A percentile compares a stretch with the other conserved stretches of the same genome.
phyloP scores from a whole-genome alignment of 2,329 filamentous ascomycete genomes.

The Pseudogymnoascus sp. region DNA sequence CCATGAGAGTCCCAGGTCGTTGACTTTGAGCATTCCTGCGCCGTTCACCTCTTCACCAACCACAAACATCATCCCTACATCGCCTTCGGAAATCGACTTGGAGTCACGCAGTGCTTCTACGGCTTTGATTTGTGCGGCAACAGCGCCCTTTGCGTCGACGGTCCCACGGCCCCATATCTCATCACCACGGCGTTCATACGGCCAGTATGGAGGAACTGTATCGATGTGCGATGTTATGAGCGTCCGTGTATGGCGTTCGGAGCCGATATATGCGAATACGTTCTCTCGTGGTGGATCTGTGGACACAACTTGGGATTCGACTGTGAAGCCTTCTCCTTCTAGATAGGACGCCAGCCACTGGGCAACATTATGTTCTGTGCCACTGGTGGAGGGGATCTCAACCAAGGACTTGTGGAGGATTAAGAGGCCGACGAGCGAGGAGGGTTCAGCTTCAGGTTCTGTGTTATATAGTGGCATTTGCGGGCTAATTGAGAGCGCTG shows the following conservation, averaged over 20 bases:
- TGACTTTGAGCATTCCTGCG: conserved; percentile 64
- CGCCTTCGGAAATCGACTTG: conserved; percentile 35
- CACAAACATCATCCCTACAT: conserved; percentile 56
- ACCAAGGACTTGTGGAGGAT: conserved; percentile 56
- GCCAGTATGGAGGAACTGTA: conserved; percentile 45
- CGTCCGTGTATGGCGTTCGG: conserved; percentile 39
- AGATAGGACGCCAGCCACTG: conserved; percentile 52
- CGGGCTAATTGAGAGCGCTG: conserved; percentile 13
- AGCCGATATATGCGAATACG: conserved; percentile 51
- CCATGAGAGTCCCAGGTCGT: conserved; percentile 43
- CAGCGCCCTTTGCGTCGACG: conserved; percentile 62
- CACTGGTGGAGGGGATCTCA: conserved; percentile 53
- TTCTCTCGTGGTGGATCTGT: conserved; percentile 38
- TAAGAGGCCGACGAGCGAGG: conserved; percentile 37
- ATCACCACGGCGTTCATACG: conserved; percentile 31
- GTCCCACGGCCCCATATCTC: conserved; percentile 64
- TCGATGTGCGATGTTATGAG: conserved; percentile 60
- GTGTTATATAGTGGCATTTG: conserved; percentile 16
- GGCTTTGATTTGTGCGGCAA: conserved; percentile 68
- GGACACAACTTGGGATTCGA: conserved; percentile 47
- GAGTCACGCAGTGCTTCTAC: conserved; percentile 45
- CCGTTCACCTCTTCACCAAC: conserved; percentile 79
- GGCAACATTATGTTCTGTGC: conserved; percentile 51
- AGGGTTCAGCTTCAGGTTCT: conserved; percentile 11
- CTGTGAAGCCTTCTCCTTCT: conserved; percentile 48